Evolutionary conservation across 2,329 filamentous ascomycete species (phyloP).

Genomic region (Graphilbum fragrans): DNA sequence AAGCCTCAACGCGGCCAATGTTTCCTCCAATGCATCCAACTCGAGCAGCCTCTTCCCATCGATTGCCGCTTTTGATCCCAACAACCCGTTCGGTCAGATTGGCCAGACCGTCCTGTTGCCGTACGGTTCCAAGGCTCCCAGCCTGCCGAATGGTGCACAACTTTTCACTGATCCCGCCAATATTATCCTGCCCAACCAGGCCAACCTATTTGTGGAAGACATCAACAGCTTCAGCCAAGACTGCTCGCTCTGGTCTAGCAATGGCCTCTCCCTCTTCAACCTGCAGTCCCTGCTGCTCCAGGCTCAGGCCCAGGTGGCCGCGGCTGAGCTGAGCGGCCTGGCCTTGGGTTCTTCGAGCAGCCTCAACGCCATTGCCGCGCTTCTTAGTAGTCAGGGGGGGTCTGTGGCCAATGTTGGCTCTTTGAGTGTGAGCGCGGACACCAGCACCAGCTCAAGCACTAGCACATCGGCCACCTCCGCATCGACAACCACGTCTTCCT

Average conservation of each 20-base stretch:
- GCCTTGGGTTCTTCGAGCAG: conserved; percentile 8
- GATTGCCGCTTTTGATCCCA: conserved; percentile 16
- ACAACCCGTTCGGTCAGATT: conserved; percentile 20
- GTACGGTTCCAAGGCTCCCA: conserved; percentile 17
- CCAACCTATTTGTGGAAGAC: conserved; percentile 21
- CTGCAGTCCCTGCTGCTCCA: conserved; percentile 14
- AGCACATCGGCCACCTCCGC: neutral
- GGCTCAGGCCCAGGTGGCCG: conserved; percentile 16
- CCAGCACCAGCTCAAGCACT: neutral
- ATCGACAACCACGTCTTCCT: too few species aligned
- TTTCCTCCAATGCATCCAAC: neutral
- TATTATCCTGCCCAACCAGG: conserved; percentile 23
- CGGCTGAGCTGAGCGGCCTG: conserved; percentile 15
- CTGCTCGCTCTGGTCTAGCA: conserved; percentile 17
- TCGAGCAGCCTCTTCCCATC: neutral
- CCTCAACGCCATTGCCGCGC: conserved; percentile 7
- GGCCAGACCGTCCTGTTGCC: conserved; percentile 23
- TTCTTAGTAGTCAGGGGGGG: neutral
- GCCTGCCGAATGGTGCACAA: conserved; percentile 15
- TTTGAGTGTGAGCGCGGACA: too few species aligned
- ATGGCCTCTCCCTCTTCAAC: conserved; percentile 17
- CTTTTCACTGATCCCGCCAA: conserved; percentile 24
- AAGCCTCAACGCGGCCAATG: conserved; percentile 5
- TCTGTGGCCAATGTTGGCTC: neutral
- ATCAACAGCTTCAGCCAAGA: conserved; percentile 19